phyloP scores from a whole-genome alignment of 768 basidiomycete genomes.

The Tricholoma hemisulphureum region DNA sequence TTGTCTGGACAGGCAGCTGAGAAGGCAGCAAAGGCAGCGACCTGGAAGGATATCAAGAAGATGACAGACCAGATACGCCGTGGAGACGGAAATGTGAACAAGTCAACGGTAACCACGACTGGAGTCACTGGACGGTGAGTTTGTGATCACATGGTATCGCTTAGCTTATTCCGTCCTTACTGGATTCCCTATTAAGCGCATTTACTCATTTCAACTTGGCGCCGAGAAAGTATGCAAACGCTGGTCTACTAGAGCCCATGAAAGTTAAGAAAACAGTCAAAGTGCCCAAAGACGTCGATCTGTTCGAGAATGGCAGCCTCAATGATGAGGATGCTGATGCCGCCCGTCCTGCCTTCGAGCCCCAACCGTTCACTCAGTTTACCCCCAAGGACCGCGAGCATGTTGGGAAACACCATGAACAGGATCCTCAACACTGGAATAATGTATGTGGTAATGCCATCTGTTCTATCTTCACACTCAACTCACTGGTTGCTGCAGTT shows the following conservation, averaged over 20 bases:
- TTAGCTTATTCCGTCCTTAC: constrained; percentile 1
- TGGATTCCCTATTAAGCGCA: neutral
- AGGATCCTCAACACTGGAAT: neutral
- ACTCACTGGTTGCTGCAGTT: neutral
- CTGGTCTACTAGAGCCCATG: constrained; percentile 1
- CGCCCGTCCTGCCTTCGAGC: constrained; percentile 8
- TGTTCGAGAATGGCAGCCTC: constrained; percentile 15
- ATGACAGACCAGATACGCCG: constrained; percentile 10
- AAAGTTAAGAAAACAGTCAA: constrained; percentile 5
- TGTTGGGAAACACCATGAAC: constrained; percentile 1
- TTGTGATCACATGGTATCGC: neutral
- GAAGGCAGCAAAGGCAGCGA: constrained; percentile 3
- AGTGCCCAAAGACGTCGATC: constrained; percentile 6
- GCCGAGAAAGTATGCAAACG: constrained; percentile 4
- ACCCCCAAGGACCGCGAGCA: neutral
- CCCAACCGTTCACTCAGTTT: neutral
- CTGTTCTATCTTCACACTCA: constrained; percentile 1
- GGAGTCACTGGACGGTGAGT: neutral
- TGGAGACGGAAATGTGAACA: constrained; percentile 1
- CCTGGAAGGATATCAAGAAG: constrained; percentile 9
- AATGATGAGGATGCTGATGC: constrained; percentile 16
- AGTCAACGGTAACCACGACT: neutral
- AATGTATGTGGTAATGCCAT: constrained; percentile 1
- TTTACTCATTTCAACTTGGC: constrained; percentile 1
- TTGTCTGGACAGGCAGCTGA: constrained; percentile 1